Conservation (phyloP, 768 basidiomycete genomes). For the Multifurca ochricompacta region DNA sequence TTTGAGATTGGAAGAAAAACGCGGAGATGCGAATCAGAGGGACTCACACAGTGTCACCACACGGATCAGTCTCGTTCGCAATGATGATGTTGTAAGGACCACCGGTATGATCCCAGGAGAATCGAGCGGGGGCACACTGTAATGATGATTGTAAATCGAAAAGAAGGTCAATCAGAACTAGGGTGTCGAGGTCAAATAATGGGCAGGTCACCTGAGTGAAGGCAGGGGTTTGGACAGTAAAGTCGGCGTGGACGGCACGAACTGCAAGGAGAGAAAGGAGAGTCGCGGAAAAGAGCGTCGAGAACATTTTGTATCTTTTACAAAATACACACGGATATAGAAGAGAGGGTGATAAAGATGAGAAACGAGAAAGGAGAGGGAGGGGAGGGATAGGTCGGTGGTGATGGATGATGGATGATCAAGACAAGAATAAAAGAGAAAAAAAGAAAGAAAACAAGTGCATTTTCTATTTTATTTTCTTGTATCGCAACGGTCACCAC, state of each 20-base stretch:
- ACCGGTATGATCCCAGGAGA: constrained; percentile 44
- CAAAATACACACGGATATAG: not conserved
- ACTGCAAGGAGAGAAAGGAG: constrained; percentile 55
- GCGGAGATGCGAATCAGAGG: not conserved
- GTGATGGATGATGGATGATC: not conserved
- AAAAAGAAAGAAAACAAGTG: not conserved
- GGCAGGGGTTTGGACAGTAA: constrained; percentile 44
- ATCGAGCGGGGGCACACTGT: constrained; percentile 44
- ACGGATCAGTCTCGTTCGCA: constrained; percentile 45
- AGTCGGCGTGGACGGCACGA: constrained; percentile 44
- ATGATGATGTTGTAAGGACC: constrained; percentile 54
- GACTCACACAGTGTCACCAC: constrained; percentile 53
- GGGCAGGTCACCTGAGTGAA: constrained; percentile 42
- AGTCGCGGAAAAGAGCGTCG: constrained; percentile 68
- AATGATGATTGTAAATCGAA: not conserved
- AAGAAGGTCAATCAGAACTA: not conserved
- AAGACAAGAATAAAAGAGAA: too few relatives aligned
- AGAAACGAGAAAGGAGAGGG: too few relatives aligned
- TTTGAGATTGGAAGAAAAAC: not conserved
- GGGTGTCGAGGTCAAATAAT: not conserved
- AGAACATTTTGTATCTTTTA: constrained; percentile 49
- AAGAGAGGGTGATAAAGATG: too few relatives aligned
- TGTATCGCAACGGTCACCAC: too few relatives aligned
- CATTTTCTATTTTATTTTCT: too few relatives aligned
- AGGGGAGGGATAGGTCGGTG: constrained; percentile 25